Base-by-base conservation (phyloP, 768 basidiomycete genomes). In the Neoboletus subvelutipes region DNA sequence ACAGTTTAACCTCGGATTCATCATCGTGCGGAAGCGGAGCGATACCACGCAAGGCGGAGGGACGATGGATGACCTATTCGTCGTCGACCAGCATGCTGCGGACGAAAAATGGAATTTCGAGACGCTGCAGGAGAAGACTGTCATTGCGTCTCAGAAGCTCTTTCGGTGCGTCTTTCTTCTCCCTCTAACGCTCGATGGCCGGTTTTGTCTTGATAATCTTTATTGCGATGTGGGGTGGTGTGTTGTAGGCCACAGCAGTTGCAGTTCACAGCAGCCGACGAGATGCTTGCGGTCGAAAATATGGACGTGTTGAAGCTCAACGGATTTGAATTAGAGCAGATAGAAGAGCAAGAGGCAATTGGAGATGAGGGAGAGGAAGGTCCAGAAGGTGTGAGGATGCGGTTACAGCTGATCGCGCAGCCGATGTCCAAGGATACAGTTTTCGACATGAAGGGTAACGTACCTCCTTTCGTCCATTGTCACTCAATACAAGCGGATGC, bases 91-190 rank as follows among this genome's bases (percentile, higher is more conserved):
- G 68, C 96, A 98, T 71, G 96, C 96, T 5, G 87, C 92, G 6
- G 97, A 99, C 72, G 97, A 98, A 73, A 98, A 98, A 76, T 98
- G 92, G 74, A 98, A 98, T 69, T 98, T 98, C 68, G 97, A 98
- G 77, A 90, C 83, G 1, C 74, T 98, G 55, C 96, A 98, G 71
- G 80, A 83, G 61, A 93, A 86, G n/a, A 98, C 95, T 12, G 82
- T 80, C 50, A 94, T 99, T 55, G 82, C 90, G 62, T 91, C 90
- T 2, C 96, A 98, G 65, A 84, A 77, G 58, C 77, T 98, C 5
- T 83, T 96, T 69, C 80, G 81, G 95, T 95, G 62, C 54, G 84
- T 31, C 12, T 28, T 40, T 15, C 17, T 75, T 45, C 28, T 43
- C 5, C 15, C 6, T 45, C 4, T 3, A 11, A n/a, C 13, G 46